Conservation (phyloP, 306 rosid species). For the Castanopsis chinensis region DNA sequence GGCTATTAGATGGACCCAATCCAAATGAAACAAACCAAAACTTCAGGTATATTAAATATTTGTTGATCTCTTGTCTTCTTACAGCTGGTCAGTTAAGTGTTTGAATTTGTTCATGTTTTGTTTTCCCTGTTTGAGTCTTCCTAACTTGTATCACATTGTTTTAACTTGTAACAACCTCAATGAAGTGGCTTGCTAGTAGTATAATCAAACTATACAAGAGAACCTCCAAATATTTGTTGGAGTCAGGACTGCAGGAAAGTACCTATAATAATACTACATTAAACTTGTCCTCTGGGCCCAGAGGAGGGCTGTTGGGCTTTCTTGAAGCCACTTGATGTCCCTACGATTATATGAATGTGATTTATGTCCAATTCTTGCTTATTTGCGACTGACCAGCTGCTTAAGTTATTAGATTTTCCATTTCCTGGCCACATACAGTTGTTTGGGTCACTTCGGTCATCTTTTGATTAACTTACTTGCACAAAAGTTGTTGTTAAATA, state of each 20-base stretch:
- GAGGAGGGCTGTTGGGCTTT: background rate
- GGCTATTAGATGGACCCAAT: slow-evolving; percentile 95
- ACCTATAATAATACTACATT: background rate
- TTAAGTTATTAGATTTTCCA: background rate
- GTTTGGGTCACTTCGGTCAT: background rate
- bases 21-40: slow-evolving; percentile 95
- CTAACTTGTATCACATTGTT: background rate
- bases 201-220: background rate
- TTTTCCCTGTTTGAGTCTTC: background rate
- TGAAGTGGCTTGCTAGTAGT: background rate
- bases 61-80: background rate
- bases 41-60: slow-evolving; percentile 54
- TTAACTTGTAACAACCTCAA: background rate
- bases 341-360: background rate
- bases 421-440: background rate
- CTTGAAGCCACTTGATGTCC: background rate
- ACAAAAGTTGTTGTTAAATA: background rate
- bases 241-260: background rate
- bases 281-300: background rate
- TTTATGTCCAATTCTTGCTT: background rate
- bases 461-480: background rate
- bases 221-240: background rate
- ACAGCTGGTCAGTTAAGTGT: background rate
- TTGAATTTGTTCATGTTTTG: background rate
- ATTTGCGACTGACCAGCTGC: background rate